phyloP scores from a whole-genome alignment of 129 eudicot genomes.

The Apium graveolens region DNA sequence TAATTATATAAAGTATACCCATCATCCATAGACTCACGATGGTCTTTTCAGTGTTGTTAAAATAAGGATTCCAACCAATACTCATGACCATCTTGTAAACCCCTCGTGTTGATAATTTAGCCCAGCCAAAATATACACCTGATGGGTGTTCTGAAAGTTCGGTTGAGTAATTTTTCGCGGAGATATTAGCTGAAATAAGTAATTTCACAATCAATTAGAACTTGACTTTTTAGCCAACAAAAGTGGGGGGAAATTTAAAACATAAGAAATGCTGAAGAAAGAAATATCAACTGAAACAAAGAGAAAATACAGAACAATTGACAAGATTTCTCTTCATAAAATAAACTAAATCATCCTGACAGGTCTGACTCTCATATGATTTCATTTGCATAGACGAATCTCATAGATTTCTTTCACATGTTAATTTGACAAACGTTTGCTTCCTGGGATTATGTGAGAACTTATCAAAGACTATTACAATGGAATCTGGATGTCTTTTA shows the following conservation, averaged over 20 bases:
- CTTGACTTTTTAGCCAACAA: background rate
- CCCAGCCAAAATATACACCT: slow-evolving; percentile 99
- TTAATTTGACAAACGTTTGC: background rate
- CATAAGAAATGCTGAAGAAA: background rate
- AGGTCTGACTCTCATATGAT: no score
- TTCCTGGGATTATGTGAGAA: background rate
- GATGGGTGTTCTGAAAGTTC: slow-evolving; percentile 81
- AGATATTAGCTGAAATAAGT: slow-evolving; percentile 69
- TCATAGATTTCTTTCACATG: background rate
- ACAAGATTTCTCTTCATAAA: background rate
- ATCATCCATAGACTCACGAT: slow-evolving; percentile 49
- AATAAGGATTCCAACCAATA: slow-evolving; percentile 92
- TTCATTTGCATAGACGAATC: background rate
- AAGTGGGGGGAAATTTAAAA: background rate
- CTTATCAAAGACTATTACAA: background rate
- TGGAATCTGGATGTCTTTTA: background rate
- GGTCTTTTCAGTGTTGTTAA: slow-evolving; percentile 79
- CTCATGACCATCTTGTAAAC: slow-evolving; percentile 99
- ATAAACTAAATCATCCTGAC: no score
- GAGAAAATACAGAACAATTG: background rate
- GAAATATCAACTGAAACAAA: background rate
- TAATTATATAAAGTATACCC: background rate
- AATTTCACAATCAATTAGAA: background rate
- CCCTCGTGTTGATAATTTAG: slow-evolving; percentile 62
- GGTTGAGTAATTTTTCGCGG: slow-evolving; percentile 53